Percentiles rank a stretch among this genome's conserved stretches.
Conservation (phyloP, 2,329 filamentous ascomycete genomes). For the Xylaria sp. region DNA sequence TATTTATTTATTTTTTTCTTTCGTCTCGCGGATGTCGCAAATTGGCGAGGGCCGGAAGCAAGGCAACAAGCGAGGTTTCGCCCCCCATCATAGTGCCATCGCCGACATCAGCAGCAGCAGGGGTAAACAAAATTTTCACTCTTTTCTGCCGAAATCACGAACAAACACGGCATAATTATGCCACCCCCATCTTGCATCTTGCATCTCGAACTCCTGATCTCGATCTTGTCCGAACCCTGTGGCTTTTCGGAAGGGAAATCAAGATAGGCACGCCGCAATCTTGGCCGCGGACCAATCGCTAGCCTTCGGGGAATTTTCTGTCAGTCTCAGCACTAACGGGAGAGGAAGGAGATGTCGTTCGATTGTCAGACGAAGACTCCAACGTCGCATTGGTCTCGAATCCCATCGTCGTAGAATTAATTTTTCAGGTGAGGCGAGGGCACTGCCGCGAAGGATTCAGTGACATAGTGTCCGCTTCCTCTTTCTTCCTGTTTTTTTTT, state of each 20-base stretch:
- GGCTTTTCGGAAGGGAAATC: neutral
- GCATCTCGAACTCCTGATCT: neutral
- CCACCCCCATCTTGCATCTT: neutral
- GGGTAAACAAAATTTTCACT: neutral
- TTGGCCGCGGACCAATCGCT: constrained; percentile 11
- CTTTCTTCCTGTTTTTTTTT: neutral
- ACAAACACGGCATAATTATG: constrained; percentile 1
- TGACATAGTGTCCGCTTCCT: neutral
- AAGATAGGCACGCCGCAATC: neutral
- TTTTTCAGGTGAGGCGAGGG: constrained; percentile 17
- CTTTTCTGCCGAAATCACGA: neutral
- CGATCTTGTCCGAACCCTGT: neutral
- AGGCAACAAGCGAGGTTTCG: neutral
- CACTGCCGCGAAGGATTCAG: constrained; percentile 20
- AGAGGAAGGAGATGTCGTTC: constrained; percentile 22
- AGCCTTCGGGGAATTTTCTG: constrained; percentile 23
- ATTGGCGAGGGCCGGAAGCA: neutral
- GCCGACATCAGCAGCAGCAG: neutral
- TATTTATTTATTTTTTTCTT: neutral
- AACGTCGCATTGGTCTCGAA: constrained; percentile 12
- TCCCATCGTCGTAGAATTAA: constrained; percentile 9
- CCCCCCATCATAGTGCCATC: neutral
- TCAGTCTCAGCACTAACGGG: constrained; percentile 7
- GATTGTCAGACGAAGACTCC: constrained; percentile 15
- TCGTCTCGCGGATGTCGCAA: constrained; percentile 1